phyloP scores from a whole-genome alignment of 1,284 basidiomycete genomes.

The Fomes fomentarius region DNA sequence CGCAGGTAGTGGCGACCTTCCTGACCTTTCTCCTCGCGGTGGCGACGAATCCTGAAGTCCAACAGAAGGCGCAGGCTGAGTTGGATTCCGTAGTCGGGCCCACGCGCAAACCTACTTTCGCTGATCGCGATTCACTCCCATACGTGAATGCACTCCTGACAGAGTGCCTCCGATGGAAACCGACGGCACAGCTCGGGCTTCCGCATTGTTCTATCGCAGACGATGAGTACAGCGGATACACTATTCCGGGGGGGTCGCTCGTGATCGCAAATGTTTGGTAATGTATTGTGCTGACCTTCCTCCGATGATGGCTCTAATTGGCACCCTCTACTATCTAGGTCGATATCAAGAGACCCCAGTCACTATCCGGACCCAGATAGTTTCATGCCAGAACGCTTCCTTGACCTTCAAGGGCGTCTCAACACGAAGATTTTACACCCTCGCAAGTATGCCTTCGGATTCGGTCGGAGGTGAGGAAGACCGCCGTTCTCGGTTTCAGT shows the following conservation, averaged over 20 bases:
- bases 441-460: too few relatives aligned
- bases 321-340: conserved; percentile 13
- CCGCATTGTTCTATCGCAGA: conserved; percentile 21
- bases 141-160: conserved; percentile 16
- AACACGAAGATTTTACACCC: background rate
- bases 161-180: conserved; percentile 26
- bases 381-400: conserved; percentile 22
- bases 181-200: conserved; percentile 16
- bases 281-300: background rate
- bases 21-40: conserved; percentile 25
- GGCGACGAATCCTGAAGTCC: conserved; percentile 27
- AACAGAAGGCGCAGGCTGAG: conserved; percentile 31
- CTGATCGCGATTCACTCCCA: conserved; percentile 18
- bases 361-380: conserved; percentile 15
- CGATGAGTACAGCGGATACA: conserved; percentile 22
- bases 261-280: conserved; percentile 26
- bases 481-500: too few relatives aligned
- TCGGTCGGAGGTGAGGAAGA: background rate
- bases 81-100: conserved; percentile 29
- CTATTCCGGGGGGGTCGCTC: conserved; percentile 25
- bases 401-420: conserved; percentile 12
- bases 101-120: conserved; percentile 19
- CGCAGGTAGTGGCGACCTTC: too few relatives aligned
- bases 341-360: conserved; percentile 8
- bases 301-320: background rate